Base-by-base conservation (phyloP, 2,329 filamentous ascomycete species). In the Huntiella omanensis region DNA sequence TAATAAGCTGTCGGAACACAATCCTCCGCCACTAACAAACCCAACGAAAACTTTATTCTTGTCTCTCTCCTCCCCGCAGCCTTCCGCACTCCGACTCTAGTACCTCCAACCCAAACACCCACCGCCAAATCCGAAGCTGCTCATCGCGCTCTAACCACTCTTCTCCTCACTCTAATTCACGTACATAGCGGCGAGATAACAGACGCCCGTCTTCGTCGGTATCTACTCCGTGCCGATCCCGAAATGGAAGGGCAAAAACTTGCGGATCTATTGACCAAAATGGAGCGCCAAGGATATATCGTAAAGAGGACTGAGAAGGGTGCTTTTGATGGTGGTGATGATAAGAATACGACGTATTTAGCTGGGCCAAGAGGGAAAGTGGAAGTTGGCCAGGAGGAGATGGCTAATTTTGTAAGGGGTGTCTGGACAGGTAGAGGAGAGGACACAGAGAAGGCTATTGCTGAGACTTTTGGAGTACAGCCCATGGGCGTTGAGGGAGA, bases 221-320 rank as follows among this genome's bases (percentile, higher is more conserved):
- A 84, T 54, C 69, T 96, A 7, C 65, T 69, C 43, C 75, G 85
- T 17, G 67, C 87, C 51, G 87, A 91, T 50, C 76, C 83, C 3
- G 76, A 85, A 46, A 79, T 86, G 2, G 81, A 82, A 0, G 63
- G 79, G 48, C 80, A 83, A 38, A 82, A 75, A 55, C 92, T 83
- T 1, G 82, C 92, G 5, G 69, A 75, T 45, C 65, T 88, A 3
- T 63, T 96, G 10, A 74, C 78, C 53, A 73, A 74, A 44, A 78
- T 96, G 66, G 71, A 79, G 52, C 79, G 73, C 52, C 86, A 96
- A 46, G 83, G 82, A 0, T 98, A 98, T 57, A 65, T 98, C 2
- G 68, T 86, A 33, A 81, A 75, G 52, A 70, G 78, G 43, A 71
- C 77, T 15, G 86, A 95, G 54, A 72, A 64, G 39, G 66, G 66